Evolutionary conservation across 768 basidiomycete species (phyloP).

Genomic region (Collybiopsis luxurians): DNA sequence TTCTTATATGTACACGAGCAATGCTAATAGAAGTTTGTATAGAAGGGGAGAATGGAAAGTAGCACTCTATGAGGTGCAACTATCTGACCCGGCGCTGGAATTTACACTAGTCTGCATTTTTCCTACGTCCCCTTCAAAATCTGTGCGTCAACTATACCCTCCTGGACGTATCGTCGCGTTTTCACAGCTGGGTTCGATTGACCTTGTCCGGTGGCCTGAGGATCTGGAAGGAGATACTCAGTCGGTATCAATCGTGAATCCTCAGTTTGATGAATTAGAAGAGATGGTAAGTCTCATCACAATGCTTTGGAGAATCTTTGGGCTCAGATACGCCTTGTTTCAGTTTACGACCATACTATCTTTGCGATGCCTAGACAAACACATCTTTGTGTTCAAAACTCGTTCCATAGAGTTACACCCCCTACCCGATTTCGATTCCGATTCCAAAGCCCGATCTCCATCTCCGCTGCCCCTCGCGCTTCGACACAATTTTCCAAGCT

Average conservation of each 20-base stretch:
- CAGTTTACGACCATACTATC: conserved; percentile 43
- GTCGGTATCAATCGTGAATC: neutral
- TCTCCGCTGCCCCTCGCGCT: conserved; percentile 10
- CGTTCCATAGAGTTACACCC: conserved; percentile 50
- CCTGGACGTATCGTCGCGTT: conserved; percentile 27
- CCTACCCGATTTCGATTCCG: conserved; percentile 15
- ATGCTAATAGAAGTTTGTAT: neutral
- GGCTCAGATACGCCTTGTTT: neutral
- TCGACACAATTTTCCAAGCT: conserved; percentile 20
- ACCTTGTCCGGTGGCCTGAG: neutral
- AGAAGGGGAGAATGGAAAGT: neutral
- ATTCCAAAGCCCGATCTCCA: conserved; percentile 20
- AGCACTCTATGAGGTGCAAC: conserved; percentile 2
- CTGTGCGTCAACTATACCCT: conserved; percentile 34
- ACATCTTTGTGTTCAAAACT: conserved; percentile 50
- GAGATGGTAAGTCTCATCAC: conserved; percentile 33
- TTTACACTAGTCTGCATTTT: neutral
- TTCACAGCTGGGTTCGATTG: conserved; percentile 18
- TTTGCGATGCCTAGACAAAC: conserved; percentile 39
- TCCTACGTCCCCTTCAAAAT: conserved; percentile 15
- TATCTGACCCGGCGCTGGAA: neutral
- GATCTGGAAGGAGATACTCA: neutral
- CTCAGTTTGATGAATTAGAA: conserved; percentile 14
- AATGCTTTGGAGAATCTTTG: neutral
- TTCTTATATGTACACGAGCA: neutral